phyloP scores from a whole-genome alignment of 2,329 filamentous ascomycete species.

The Sporothrix pallida region DNA sequence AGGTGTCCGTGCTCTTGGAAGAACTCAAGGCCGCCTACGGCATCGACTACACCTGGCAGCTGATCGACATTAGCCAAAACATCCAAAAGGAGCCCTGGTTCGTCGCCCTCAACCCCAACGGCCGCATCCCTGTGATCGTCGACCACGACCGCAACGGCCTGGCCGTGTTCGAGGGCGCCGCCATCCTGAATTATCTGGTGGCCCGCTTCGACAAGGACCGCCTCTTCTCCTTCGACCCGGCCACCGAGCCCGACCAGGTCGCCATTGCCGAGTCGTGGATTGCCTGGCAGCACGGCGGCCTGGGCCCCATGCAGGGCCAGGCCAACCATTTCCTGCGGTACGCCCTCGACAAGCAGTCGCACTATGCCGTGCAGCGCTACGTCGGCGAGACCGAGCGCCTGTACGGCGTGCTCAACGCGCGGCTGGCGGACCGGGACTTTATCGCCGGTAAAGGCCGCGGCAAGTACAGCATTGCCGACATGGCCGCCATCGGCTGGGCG shows the following conservation, averaged over 20 bases:
- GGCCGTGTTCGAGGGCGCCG: slow-evolving; percentile 74
- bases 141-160: slow-evolving; percentile 68
- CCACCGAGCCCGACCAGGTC: slow-evolving; percentile 43
- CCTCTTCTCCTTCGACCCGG: slow-evolving; percentile 40
- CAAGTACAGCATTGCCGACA: slow-evolving; percentile 72
- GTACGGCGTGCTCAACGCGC: slow-evolving; percentile 73
- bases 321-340: slow-evolving; percentile 75
- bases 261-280: slow-evolving; percentile 64
- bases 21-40: slow-evolving; percentile 71
- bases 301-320: slow-evolving; percentile 76
- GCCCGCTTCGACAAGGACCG: slow-evolving; percentile 54
- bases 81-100: slow-evolving; percentile 73
- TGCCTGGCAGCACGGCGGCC: slow-evolving; percentile 74
- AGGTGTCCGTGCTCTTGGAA: slow-evolving; percentile 66
- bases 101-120: slow-evolving; percentile 66
- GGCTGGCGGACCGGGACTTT: slow-evolving; percentile 60
- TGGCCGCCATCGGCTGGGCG: slow-evolving; percentile 74
- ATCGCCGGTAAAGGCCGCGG: slow-evolving; percentile 60
- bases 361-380: slow-evolving; percentile 75
- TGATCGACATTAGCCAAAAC: slow-evolving; percentile 65
- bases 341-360: slow-evolving; percentile 67
- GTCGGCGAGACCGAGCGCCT: slow-evolving; percentile 76
- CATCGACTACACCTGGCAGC: slow-evolving; percentile 63
- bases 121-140: slow-evolving; percentile 68
- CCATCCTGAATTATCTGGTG: slow-evolving; percentile 62